phyloP scores from a whole-genome alignment of 2,329 filamentous ascomycete species.

The Chaetomium sp. region DNA sequence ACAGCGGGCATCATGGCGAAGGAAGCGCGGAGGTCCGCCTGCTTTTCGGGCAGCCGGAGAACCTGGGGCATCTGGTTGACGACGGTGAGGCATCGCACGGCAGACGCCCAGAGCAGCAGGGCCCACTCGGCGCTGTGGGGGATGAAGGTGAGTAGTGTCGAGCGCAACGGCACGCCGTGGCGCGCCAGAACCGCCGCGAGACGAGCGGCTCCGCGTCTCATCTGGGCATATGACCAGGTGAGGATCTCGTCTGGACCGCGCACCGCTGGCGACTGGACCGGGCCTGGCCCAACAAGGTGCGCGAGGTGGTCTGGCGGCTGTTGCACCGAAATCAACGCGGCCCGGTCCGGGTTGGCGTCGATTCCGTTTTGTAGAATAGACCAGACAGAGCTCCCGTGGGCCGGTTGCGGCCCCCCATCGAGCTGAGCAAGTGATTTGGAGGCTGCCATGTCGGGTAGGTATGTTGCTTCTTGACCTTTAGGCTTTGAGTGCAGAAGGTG shows the following conservation, averaged over 20 bases:
- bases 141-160: neutral
- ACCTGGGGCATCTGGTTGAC: neutral
- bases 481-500: neutral
- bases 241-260: slow-evolving; percentile 5
- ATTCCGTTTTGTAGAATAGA: neutral
- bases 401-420: neutral
- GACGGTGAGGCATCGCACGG: neutral
- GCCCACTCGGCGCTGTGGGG: slow-evolving; percentile 2
- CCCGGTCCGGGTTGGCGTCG: neutral
- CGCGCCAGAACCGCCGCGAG: neutral
- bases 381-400: neutral
- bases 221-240: slow-evolving; percentile 4
- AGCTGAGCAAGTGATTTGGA: neutral
- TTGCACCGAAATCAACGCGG: neutral
- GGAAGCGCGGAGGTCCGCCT: too few relatives aligned
- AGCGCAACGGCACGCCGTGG: neutral
- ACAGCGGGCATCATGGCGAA: neutral
- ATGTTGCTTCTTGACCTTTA: neutral
- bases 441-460: neutral
- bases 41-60: neutral
- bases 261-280: neutral
- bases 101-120: neutral
- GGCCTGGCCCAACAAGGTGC: neutral
- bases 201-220: neutral
- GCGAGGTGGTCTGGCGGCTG: neutral